These are phyloP conservation scores for Schwanniomyces pseudopolymorphus DNA, from an alignment of 805 yeast species.

Conservation along the genomic window DNA sequence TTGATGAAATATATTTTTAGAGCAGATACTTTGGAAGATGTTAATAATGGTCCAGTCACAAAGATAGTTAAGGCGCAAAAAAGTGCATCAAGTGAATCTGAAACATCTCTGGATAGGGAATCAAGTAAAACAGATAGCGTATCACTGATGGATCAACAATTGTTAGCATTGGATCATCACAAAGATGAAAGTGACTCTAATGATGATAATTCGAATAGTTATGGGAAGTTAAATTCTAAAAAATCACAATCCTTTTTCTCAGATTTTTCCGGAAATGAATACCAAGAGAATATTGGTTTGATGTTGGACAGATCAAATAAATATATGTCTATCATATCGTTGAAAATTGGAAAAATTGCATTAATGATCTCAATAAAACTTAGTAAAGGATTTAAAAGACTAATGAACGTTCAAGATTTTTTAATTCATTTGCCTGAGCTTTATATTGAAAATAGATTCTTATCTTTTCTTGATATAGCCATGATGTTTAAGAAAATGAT, in stretches of 20 bases:
- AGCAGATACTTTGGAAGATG: constrained; percentile 17
- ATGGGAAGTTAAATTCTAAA: not conserved
- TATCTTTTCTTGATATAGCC: constrained; percentile 38
- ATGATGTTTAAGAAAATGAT: constrained; percentile 30
- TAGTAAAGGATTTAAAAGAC: constrained; percentile 30
- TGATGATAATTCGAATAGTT: not conserved
- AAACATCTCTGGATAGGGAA: not conserved
- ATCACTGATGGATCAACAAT: not conserved
- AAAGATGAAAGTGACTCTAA: not conserved
- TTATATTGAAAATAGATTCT: constrained; percentile 24
- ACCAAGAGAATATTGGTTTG: constrained; percentile 38
- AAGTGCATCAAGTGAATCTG: not conserved
- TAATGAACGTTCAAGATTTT: constrained; percentile 39
- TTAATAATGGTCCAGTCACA: constrained; percentile 20
- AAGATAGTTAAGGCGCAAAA: not conserved
- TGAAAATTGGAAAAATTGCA: constrained; percentile 36
- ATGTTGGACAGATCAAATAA: constrained; percentile 78
- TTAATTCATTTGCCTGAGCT: constrained; percentile 34
- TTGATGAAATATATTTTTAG: constrained; percentile 38
- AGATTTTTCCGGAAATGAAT: constrained; percentile 10
- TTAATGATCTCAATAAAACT: constrained; percentile 36
- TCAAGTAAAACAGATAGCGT: not conserved
- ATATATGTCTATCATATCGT: constrained; percentile 63
- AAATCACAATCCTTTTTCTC: not conserved
- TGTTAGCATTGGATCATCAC: not conserved